Conservation (phyloP, 768 basidiomycete species). For the Collybiopsis luxurians region DNA sequence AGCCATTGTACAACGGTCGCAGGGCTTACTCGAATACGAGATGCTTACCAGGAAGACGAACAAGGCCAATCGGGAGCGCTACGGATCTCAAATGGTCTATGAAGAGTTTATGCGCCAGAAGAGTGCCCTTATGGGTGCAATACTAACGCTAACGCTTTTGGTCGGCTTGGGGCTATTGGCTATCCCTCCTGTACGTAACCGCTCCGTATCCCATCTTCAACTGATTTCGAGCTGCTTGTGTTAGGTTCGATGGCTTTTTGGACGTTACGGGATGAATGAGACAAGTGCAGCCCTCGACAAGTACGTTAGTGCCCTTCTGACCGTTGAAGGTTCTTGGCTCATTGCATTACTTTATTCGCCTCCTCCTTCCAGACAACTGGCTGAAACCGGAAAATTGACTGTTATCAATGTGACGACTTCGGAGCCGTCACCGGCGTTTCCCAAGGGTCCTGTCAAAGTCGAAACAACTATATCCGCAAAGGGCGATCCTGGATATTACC, state of each 20-base stretch:
- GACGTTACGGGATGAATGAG: conserved; percentile 50
- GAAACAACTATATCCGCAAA: conserved; percentile 60
- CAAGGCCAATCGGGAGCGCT: conserved; percentile 14
- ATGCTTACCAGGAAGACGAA: background rate
- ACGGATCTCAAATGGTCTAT: conserved; percentile 8
- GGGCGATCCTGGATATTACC: conserved; percentile 76
- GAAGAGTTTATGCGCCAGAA: conserved; percentile 4
- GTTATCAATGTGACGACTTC: conserved; percentile 72
- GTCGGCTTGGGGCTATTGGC: conserved; percentile 37
- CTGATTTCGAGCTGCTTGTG: background rate
- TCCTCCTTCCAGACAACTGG: conserved; percentile 38
- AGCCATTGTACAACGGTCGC: conserved; percentile 44
- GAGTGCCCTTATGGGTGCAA: background rate
- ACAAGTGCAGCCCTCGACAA: conserved; percentile 53
- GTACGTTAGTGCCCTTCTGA: conserved; percentile 38
- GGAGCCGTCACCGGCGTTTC: conserved; percentile 33
- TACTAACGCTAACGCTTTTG: background rate
- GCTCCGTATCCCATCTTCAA: conserved; percentile 23
- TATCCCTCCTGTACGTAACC: conserved; percentile 29
- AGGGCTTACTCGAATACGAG: conserved; percentile 39
- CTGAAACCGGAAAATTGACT: conserved; percentile 55
- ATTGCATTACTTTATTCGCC: background rate
- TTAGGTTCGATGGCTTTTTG: conserved; percentile 57
- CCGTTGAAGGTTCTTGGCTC: too few relatives aligned
- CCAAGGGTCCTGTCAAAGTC: conserved; percentile 40